These are phyloP conservation scores for Phytophthora brassicae DNA, from an alignment of 352 stramenopile genomes.

Conservation along the genomic window DNA sequence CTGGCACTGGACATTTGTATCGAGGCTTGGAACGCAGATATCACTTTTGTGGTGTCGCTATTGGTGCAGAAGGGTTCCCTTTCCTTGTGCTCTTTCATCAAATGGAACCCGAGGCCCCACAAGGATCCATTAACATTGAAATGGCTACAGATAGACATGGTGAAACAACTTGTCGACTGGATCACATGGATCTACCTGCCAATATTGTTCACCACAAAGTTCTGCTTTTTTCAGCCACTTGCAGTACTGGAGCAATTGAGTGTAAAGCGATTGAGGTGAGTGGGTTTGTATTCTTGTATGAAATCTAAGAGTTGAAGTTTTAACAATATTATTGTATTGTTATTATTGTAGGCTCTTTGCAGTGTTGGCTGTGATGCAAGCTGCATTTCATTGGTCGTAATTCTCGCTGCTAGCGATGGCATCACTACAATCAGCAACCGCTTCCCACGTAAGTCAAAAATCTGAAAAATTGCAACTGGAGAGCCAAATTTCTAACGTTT, in stretches of 20 bases:
- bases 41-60: conserved; percentile 39
- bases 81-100: conserved; percentile 53
- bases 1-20: conserved; percentile 35
- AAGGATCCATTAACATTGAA: conserved; percentile 39
- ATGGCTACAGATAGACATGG: conserved; percentile 10
- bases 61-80: conserved; percentile 43
- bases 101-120: conserved; percentile 43
- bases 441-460: conserved; percentile 40
- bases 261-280: conserved; percentile 42
- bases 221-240: conserved; percentile 41
- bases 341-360: conserved; percentile 28
- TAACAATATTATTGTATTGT: neutral
- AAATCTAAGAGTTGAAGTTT: no score
- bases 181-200: conserved; percentile 36
- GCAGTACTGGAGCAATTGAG: conserved; percentile 25
- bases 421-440: conserved; percentile 32
- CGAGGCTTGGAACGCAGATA: conserved; percentile 26
- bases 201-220: conserved; percentile 38
- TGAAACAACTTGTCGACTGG: conserved; percentile 20
- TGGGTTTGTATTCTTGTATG: no score
- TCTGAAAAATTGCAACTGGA: no score
- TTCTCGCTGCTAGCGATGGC: conserved; percentile 33
- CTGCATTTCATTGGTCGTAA: conserved; percentile 45
- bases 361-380: conserved; percentile 28
- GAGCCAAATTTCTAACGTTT: neutral